Evolutionary conservation across 768 basidiomycete genomes (phyloP).

Genomic region (Trichaptum fuscoviolaceum): DNA sequence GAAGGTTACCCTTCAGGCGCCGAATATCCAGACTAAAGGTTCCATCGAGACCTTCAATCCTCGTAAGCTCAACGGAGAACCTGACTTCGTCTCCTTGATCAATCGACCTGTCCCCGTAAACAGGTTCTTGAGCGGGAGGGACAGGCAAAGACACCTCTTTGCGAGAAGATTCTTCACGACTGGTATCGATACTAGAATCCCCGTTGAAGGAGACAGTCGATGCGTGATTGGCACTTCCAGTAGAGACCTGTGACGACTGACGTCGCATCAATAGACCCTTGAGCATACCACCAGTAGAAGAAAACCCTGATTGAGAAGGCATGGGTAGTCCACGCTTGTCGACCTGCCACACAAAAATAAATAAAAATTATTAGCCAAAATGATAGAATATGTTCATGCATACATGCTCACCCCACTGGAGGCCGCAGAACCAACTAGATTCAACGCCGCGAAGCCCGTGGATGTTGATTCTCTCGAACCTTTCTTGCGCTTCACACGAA

Average conservation of each 20-base stretch:
- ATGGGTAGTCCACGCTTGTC: conserved; percentile 86
- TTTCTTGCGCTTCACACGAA: conserved; percentile 72
- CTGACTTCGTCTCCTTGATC: conserved; percentile 95
- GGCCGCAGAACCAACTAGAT: conserved; percentile 75
- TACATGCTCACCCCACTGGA: conserved; percentile 71
- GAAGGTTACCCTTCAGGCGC: conserved; percentile 84
- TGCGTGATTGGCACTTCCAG: conserved; percentile 21
- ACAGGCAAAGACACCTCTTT: conserved; percentile 1
- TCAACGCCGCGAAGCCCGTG: conserved; percentile 64
- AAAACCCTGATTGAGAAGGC: conserved; percentile 69
- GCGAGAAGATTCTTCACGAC: conserved; percentile 15
- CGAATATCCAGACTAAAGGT: conserved; percentile 91
- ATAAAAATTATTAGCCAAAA: conserved; percentile 14
- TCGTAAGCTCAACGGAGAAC: conserved; percentile 91
- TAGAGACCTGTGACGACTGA: conserved; percentile 79
- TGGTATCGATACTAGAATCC: conserved; percentile 18
- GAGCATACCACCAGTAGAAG: conserved; percentile 69
- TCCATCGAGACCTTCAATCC: conserved; percentile 83
- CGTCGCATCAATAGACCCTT: conserved; percentile 86
- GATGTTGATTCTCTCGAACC: conserved; percentile 26
- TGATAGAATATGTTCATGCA: neutral
- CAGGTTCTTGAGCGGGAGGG: conserved; percentile 38
- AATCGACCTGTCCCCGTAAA: conserved; percentile 75
- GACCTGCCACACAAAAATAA: conserved; percentile 43
- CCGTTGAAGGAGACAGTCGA: conserved; percentile 17